phyloP scores from a whole-genome alignment of 1,284 basidiomycete species.

The Kalmanozyma brasiliensis region DNA sequence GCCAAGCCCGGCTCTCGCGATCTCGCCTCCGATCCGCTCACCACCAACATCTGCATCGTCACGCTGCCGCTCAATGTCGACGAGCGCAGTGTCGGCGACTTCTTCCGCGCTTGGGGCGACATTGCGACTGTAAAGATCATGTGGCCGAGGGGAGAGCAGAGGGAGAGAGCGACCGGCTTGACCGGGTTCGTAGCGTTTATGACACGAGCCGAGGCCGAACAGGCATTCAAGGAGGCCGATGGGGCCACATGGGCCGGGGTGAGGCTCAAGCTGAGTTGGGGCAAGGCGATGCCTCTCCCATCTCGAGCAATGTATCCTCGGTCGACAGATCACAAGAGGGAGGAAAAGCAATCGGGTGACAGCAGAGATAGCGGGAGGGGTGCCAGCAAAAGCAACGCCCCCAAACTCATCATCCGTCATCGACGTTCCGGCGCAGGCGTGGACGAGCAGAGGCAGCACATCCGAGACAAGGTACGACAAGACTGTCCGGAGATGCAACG shows the following conservation, averaged over 20 bases:
- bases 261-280: conserved; percentile 88
- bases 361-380: not conserved
- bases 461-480: conserved; percentile 3
- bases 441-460: conserved; percentile 1
- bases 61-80: conserved; percentile 86
- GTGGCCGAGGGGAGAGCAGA: conserved; percentile 69
- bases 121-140: conserved; percentile 71
- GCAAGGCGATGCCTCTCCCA: conserved; percentile 89
- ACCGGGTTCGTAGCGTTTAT: conserved; percentile 97
- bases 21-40: conserved; percentile 79
- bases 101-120: conserved; percentile 76
- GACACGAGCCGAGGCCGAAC: conserved; percentile 88
- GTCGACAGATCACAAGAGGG: conserved; percentile 1
- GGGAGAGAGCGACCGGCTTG: conserved; percentile 77
- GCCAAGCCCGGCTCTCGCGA: conserved; percentile 81
- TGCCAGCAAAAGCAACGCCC: conserved; percentile 1
- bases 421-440: not conserved
- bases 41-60: conserved; percentile 88
- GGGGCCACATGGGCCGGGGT: conserved; percentile 91
- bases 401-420: conserved; percentile 27
- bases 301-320: conserved; percentile 56
- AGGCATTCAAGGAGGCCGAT: conserved; percentile 84
- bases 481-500: conserved; percentile 68
- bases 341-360: not conserved
- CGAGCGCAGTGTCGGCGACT: conserved; percentile 83